phyloP scores from a whole-genome alignment of 495 filamentous ascomycete species.

The Penicillium psychrofluorescens region DNA sequence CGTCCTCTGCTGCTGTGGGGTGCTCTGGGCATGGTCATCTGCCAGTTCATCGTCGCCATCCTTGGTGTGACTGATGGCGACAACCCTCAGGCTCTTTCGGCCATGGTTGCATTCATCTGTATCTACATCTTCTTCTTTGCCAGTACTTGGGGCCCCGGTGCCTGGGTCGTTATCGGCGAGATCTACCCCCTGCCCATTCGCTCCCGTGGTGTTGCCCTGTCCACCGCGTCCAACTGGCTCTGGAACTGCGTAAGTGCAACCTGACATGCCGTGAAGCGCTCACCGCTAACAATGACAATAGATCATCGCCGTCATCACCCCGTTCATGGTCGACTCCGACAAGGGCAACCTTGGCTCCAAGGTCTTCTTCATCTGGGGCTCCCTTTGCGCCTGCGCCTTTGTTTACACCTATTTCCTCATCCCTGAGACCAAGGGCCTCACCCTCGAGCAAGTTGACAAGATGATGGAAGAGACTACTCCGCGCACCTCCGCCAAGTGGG shows the following conservation, averaged over 20 bases:
- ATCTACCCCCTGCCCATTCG: slow-evolving; percentile 82
- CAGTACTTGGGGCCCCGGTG: slow-evolving; percentile 63
- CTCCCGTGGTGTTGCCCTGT: slow-evolving; percentile 70
- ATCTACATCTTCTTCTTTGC: slow-evolving; percentile 75
- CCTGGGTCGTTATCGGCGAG: slow-evolving; percentile 83
- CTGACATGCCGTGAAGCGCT: neutral
- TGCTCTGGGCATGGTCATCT: slow-evolving; percentile 71
- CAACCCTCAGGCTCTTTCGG: slow-evolving; percentile 48
- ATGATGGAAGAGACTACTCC: slow-evolving; percentile 85
- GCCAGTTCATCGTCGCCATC: slow-evolving; percentile 81
- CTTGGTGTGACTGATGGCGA: slow-evolving; percentile 54
- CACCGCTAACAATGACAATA: slow-evolving; percentile 4
- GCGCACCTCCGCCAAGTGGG: slow-evolving; percentile 68
- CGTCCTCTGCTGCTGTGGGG: slow-evolving; percentile 77
- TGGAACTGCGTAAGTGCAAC: slow-evolving; percentile 54
- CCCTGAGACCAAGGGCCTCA: slow-evolving; percentile 80
- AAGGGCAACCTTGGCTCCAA: slow-evolving; percentile 65
- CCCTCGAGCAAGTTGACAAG: slow-evolving; percentile 82
- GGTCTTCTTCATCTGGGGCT: slow-evolving; percentile 83
- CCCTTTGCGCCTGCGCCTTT: slow-evolving; percentile 56
- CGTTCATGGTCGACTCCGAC: slow-evolving; percentile 65
- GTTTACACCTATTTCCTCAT: slow-evolving; percentile 76
- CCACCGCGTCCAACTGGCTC: slow-evolving; percentile 82
- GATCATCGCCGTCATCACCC: slow-evolving; percentile 66
- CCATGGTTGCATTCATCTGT: slow-evolving; percentile 70